Percentiles rank a stretch among this genome's conserved stretches.
phyloP scores from a whole-genome alignment of 768 basidiomycete genomes.

The Hericium erinaceus region DNA sequence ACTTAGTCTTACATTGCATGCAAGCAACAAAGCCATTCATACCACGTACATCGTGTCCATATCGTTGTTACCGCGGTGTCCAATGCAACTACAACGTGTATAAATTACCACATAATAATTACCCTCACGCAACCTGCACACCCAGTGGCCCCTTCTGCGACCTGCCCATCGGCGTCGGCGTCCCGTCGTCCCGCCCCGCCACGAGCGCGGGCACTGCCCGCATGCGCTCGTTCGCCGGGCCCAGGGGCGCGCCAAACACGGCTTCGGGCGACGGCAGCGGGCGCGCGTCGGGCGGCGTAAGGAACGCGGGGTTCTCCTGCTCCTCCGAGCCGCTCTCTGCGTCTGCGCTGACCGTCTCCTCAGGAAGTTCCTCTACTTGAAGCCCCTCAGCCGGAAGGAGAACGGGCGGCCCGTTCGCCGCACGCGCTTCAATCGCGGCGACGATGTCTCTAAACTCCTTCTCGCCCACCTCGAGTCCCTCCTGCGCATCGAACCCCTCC shows the following conservation, averaged over 20 bases:
- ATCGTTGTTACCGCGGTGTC: too few relatives aligned
- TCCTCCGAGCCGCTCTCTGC: neutral
- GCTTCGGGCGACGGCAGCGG: constrained; percentile 12
- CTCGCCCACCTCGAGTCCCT: constrained; percentile 15
- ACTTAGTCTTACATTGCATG: too few relatives aligned
- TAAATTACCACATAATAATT: too few relatives aligned
- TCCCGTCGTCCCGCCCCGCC: constrained; percentile 9
- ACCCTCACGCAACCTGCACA: too few relatives aligned
- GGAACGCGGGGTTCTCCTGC: neutral
- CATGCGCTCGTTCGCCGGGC: constrained; percentile 10
- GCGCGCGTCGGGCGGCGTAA: constrained; percentile 13
- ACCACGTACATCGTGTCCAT: too few relatives aligned
- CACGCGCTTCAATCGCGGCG: constrained; percentile 7
- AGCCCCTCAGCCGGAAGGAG: constrained; percentile 3
- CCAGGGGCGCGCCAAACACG: constrained; percentile 9
- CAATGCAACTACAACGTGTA: too few relatives aligned
- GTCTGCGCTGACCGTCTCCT: neutral
- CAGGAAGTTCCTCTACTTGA: neutral
- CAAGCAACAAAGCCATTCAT: too few relatives aligned
- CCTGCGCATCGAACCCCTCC: constrained; percentile 7
- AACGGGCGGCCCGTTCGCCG: neutral
- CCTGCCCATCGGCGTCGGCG: constrained; percentile 10
- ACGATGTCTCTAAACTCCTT: constrained; percentile 13
- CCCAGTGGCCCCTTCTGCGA: neutral
- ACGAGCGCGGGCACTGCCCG: constrained; percentile 9